Evolutionary conservation across 176 grass and related monocot species (phyloP).

Genomic region (Juncus inflexus): DNA sequence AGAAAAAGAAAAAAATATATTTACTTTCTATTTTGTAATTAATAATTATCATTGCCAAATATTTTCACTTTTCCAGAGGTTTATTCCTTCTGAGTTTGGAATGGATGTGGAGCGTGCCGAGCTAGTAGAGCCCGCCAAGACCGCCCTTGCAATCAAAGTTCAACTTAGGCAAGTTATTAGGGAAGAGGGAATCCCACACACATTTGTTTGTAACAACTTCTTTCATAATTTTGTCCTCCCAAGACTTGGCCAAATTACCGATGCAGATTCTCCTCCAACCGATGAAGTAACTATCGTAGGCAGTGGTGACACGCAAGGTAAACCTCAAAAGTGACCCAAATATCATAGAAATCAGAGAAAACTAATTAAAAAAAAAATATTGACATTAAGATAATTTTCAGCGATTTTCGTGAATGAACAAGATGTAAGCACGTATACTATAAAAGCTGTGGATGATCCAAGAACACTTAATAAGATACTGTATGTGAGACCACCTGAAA

Average conservation of each 20-base stretch:
- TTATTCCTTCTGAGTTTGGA: slow-evolving; percentile 28
- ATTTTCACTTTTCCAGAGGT: slow-evolving; percentile 10
- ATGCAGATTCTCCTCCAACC: not conserved
- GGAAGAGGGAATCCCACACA: slow-evolving; percentile 7
- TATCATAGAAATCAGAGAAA: not conserved
- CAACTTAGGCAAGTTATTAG: slow-evolving; percentile 5
- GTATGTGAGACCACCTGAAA: slow-evolving; percentile 41
- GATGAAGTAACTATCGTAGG: slow-evolving; percentile 8
- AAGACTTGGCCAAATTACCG: not conserved
- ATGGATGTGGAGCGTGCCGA: slow-evolving; percentile 11
- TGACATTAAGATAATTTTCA: slow-evolving; percentile 2
- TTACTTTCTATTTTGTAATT: not conserved
- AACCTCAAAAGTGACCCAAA: not conserved
- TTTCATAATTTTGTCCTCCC: slow-evolving; percentile 14
- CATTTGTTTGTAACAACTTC: slow-evolving; percentile 16
- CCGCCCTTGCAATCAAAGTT: not conserved
- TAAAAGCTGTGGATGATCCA: slow-evolving; percentile 57
- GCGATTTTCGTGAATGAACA: slow-evolving; percentile 35
- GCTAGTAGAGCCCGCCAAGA: slow-evolving; percentile 19
- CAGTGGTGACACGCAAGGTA: not conserved
- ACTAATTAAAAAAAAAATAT: not conserved
- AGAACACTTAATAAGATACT: slow-evolving; percentile 57
- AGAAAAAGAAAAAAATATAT: not conserved
- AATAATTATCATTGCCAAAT: not conserved
- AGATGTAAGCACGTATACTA: slow-evolving; percentile 46